Evolutionary conservation across 352 stramenopile species (phyloP), one percentile per base, ranked within the genome.

Genomic region (Blastocystis sp.): DNA sequence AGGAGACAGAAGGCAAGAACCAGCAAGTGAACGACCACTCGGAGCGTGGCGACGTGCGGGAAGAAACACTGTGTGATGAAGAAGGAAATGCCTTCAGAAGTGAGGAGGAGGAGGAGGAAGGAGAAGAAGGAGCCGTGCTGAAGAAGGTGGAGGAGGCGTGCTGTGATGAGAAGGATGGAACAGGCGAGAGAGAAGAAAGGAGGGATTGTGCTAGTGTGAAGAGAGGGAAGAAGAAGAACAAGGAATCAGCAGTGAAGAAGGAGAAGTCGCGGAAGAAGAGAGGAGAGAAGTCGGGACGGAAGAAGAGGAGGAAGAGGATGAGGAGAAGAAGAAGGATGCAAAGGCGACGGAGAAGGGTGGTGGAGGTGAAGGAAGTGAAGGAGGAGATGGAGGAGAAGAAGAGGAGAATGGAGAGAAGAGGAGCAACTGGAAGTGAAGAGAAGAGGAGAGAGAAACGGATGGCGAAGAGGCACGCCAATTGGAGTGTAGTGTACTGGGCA

Each of bases 331-430:
- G 53, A 28, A 84, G 74, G 17, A 84, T 11, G 1, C 17, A 69
- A 21, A 84, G 3, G 7, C 74, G 53, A 11, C 74, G 74, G 5
- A 84, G 74, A 2, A 84, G 52, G 10, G 74, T 84, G 45, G 56
- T 53, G 34, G 14, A 41, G 23, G 67, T 14, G 2, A 48, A 41
- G 3, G 74, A 64, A 11, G 43, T 38, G 23, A 59, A 34, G 9
- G 56, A 56, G 45, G 56, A 67, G 56, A 70, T n/a, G 38, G 48
- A 53, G n/a, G 74, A 28, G 74, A 84, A 56, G 11, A 84, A 56
- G 34, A 45, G 38, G 40, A 66, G 19, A 19, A 70, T 38, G 38
- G 45, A 67, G 53, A 48, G 23, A 48, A 84, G 21, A 28, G 66
- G 5, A 28, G 21, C 21, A 48, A 84, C 66, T 76, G 53, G 7